Percentiles rank a stretch among this genome's conserved stretches.
These are phyloP conservation scores for Lasiosphaeria ovina DNA, from an alignment of 495 filamentous ascomycete species.

Conservation along the genomic window DNA sequence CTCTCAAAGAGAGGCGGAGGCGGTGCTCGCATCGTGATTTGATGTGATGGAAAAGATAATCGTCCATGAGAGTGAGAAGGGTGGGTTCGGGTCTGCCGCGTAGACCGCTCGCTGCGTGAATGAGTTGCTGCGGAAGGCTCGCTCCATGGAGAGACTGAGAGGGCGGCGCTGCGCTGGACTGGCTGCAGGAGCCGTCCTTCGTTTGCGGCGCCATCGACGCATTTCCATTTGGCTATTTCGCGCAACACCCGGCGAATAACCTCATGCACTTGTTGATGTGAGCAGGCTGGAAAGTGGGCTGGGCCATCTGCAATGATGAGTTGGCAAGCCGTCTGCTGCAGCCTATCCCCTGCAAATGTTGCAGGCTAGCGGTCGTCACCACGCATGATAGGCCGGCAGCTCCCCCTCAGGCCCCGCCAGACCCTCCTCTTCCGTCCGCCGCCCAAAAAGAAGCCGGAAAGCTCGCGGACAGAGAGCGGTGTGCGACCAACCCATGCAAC, in stretches of 20 bases:
- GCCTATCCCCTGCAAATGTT: constrained; percentile 30
- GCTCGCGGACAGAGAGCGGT: constrained; percentile 26
- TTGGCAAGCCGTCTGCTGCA: constrained; percentile 34
- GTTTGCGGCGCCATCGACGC: no score
- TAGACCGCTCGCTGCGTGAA: neutral
- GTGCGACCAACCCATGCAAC: constrained; percentile 20
- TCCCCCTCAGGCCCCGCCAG: constrained; percentile 25
- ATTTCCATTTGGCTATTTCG: constrained; percentile 13
- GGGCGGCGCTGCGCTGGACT: no score
- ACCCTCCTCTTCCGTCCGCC: constrained; percentile 15
- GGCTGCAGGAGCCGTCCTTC: no score
- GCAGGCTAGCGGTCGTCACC: constrained; percentile 25
- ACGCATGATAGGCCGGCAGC: constrained; percentile 33
- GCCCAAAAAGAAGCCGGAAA: constrained; percentile 27
- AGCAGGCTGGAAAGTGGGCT: constrained; percentile 25
- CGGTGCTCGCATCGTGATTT: no score
- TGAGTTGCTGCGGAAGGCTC: no score
- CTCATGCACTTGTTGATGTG: constrained; percentile 5
- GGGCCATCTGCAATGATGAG: constrained; percentile 37
- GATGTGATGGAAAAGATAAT: no score
- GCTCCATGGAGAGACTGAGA: no score
- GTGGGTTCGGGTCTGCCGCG: neutral
- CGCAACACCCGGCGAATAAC: constrained; percentile 25
- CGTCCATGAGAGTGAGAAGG: no score
- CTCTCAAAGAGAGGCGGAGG: no score